Percentiles rank a stretch among this genome's conserved stretches.
Evolutionary conservation across 192 early-diverging fungal species (phyloP).

Genomic region (Backusella tuberculispora): DNA sequence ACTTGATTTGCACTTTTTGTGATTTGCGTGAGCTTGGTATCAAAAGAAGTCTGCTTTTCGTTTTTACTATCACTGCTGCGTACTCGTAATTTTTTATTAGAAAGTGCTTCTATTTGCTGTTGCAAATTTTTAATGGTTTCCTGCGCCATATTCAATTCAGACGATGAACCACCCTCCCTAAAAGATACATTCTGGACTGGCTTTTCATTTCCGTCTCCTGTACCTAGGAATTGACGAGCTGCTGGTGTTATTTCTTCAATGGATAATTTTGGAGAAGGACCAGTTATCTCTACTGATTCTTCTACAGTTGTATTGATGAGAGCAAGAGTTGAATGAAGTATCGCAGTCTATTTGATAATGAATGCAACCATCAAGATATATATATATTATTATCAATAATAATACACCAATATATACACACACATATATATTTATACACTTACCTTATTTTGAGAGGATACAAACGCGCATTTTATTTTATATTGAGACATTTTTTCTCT

Average conservation of each 20-base stretch:
- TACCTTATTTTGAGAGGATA: conserved; percentile 15
- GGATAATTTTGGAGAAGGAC: background rate
- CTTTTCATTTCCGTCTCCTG: too few species aligned
- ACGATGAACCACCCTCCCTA: too few species aligned
- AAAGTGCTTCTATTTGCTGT: background rate
- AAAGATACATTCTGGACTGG: too few species aligned
- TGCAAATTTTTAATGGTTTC: background rate
- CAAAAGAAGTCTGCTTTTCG: conserved; percentile 16
- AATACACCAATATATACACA: too few species aligned
- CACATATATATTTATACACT: background rate
- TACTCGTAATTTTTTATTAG: too few species aligned
- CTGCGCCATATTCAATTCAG: background rate
- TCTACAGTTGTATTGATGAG: background rate
- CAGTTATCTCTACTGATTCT: background rate
- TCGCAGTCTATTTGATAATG: background rate
- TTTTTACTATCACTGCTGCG: background rate
- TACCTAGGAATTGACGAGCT: too few species aligned
- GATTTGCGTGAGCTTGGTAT: conserved; percentile 25
- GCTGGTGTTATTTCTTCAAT: background rate
- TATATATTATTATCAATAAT: background rate
- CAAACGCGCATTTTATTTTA: conserved; percentile 67
- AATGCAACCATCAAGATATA: background rate
- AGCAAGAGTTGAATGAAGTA: background rate
- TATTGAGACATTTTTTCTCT: conserved; percentile 66
- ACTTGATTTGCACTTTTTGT: conserved; percentile 33